Evolutionary conservation across 108 stramenopile genomes (phyloP).

Genomic region (Fistulifera pelliculosa): DNA sequence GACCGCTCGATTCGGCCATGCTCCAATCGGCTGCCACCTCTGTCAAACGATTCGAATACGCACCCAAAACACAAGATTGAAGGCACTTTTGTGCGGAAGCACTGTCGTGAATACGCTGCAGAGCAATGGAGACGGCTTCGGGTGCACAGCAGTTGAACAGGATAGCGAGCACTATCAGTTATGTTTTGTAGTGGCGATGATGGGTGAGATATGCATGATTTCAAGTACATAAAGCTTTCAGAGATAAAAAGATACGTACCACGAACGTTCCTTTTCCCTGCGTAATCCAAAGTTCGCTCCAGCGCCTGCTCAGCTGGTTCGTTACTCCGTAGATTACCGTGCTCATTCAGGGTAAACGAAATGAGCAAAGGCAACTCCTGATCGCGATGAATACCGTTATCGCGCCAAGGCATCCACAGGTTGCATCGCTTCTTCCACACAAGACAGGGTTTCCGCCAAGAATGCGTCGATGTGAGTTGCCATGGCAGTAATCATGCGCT

Average conservation of each 20-base stretch:
- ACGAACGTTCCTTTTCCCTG: background rate
- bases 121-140: constrained; percentile 61
- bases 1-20: constrained; percentile 47
- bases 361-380: constrained; percentile 33
- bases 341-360: constrained; percentile 54
- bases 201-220: too few relatives aligned
- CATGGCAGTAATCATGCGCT: constrained; percentile 35
- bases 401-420: constrained; percentile 45
- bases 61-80: constrained; percentile 43
- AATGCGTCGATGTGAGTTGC: constrained; percentile 51
- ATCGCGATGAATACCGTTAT: background rate
- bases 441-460: constrained; percentile 78
- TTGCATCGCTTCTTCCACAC: constrained; percentile 60
- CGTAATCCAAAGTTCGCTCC: constrained; percentile 1
- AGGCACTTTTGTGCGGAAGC: constrained; percentile 15
- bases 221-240: too few relatives aligned
- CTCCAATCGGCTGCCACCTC: constrained; percentile 63
- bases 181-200: too few relatives aligned
- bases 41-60: constrained; percentile 79
- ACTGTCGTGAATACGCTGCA: constrained; percentile 30
- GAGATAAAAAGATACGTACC: background rate
- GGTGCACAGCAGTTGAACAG: constrained; percentile 80
- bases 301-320: constrained; percentile 23
- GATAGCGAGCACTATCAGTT: constrained; percentile 42
- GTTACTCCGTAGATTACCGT: constrained; percentile 54